Percentiles rank a stretch among this genome's conserved stretches.
Evolutionary conservation across 2,329 filamentous ascomycete species (phyloP).

Genomic region (Plenodomus tracheiphilus): DNA sequence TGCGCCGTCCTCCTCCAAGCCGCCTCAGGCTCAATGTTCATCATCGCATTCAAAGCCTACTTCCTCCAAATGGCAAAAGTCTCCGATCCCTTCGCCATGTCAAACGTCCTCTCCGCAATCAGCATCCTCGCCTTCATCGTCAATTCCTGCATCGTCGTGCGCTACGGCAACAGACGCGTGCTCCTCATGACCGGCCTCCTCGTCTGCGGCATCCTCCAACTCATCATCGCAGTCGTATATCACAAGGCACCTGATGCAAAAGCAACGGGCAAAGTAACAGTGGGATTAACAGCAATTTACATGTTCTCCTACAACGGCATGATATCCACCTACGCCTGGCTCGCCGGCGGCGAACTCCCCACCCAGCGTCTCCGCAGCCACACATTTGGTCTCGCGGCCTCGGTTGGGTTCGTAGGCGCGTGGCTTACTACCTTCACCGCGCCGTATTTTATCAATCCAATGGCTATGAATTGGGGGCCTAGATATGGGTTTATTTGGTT

Average conservation of each 20-base stretch:
- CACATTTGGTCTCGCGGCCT: slow-evolving; percentile 59
- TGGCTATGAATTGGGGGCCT: slow-evolving; percentile 59
- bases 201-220: slow-evolving; percentile 58
- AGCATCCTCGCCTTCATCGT: slow-evolving; percentile 60
- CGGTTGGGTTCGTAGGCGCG: slow-evolving; percentile 57
- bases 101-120: slow-evolving; percentile 58
- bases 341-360: slow-evolving; percentile 60
- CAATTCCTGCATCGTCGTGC: slow-evolving; percentile 58
- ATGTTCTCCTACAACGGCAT: slow-evolving; percentile 59
- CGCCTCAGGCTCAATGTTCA: slow-evolving; percentile 45
- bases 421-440: slow-evolving; percentile 63
- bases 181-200: slow-evolving; percentile 57
- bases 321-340: slow-evolving; percentile 61
- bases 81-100: slow-evolving; percentile 59
- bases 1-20: slow-evolving; percentile 42
- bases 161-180: slow-evolving; percentile 56
- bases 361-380: slow-evolving; percentile 60
- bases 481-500: slow-evolving; percentile 62
- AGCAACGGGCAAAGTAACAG: slow-evolving; percentile 52
- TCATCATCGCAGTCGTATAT: slow-evolving; percentile 59
- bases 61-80: slow-evolving; percentile 64
- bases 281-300: slow-evolving; percentile 58
- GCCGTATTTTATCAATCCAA: slow-evolving; percentile 63
- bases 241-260: slow-evolving; percentile 46
- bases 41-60: slow-evolving; percentile 53